These are phyloP conservation scores for Cylindrotheca fusiformis DNA, from an alignment of 108 stramenopile genomes.

Conservation along the genomic window DNA sequence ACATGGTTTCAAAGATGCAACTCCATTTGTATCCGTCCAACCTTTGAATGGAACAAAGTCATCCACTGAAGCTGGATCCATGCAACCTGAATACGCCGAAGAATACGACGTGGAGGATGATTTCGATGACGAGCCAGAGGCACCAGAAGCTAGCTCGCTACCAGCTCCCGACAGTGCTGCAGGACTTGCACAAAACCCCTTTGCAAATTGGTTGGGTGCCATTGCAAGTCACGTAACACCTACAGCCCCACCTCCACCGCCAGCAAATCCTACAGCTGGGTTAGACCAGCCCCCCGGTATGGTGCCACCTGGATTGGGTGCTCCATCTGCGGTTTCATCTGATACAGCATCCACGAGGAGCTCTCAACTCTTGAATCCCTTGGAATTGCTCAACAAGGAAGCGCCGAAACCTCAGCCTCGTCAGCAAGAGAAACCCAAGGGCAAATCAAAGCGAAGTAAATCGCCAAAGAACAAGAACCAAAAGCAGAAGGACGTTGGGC, in stretches of 20 bases:
- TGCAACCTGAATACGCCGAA: conserved; percentile 31
- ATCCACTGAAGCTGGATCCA: neutral
- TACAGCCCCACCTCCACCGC: conserved; percentile 3
- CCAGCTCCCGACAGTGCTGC: conserved; percentile 15
- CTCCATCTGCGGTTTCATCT: neutral
- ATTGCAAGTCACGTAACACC: conserved; percentile 24
- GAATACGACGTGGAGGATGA: conserved; percentile 44
- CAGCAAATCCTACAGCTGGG: conserved; percentile 17
- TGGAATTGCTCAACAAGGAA: conserved; percentile 17
- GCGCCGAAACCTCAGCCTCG: neutral
- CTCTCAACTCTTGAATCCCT: conserved; percentile 24
- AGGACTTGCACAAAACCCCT: conserved; percentile 37
- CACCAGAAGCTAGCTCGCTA: conserved; percentile 19
- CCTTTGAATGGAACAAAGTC: neutral
- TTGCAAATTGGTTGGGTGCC: conserved; percentile 83
- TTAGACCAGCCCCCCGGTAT: conserved; percentile 9
- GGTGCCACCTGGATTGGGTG: conserved; percentile 25
- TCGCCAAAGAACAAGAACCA: conserved; percentile 44
- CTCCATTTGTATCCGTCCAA: conserved; percentile 1
- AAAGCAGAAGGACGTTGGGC: conserved; percentile 11
- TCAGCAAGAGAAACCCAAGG: neutral
- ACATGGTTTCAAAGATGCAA: conserved; percentile 7
- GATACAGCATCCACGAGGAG: conserved; percentile 17
- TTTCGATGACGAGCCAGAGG: conserved; percentile 32
- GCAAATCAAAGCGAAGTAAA: conserved; percentile 42